Conservation (phyloP, 805 yeast species). For the Ogataea saltuana region DNA sequence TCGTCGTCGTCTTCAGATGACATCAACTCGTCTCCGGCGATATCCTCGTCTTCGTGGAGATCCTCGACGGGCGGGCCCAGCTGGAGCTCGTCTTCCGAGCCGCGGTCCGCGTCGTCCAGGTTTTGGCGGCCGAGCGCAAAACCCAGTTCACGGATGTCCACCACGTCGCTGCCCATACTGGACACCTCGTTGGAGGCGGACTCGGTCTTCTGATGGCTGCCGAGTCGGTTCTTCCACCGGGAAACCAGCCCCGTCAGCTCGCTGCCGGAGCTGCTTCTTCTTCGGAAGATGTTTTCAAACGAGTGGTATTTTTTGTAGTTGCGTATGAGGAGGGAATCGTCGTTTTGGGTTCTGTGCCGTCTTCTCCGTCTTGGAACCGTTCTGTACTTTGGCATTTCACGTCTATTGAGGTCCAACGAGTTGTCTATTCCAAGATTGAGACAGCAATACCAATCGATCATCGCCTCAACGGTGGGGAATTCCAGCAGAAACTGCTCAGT, state of each 20-base stretch:
- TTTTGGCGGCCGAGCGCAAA: not conserved
- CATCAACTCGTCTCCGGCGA: constrained; percentile 36
- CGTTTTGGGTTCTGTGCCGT: constrained; percentile 30
- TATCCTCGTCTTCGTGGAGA: constrained; percentile 28
- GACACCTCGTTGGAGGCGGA: not conserved
- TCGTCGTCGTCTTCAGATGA: constrained; percentile 30
- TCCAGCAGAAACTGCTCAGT: constrained; percentile 76
- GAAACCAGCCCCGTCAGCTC: constrained; percentile 22
- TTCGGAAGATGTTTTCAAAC: constrained; percentile 23
- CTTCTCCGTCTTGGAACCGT: constrained; percentile 80
- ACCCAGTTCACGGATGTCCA: not conserved
- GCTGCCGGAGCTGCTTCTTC: constrained; percentile 12
- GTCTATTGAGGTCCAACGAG: constrained; percentile 68
- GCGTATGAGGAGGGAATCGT: constrained; percentile 19
- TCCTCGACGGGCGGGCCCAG: constrained; percentile 18
- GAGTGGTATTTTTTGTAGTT: constrained; percentile 18
- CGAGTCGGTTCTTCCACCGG: constrained; percentile 20
- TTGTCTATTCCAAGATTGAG: constrained; percentile 76
- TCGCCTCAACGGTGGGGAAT: constrained; percentile 59
- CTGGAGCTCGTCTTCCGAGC: constrained; percentile 1
- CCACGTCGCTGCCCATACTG: not conserved
- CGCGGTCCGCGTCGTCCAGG: constrained; percentile 1
- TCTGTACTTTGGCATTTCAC: constrained; percentile 74
- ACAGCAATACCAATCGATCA: constrained; percentile 78
- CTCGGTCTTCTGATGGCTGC: constrained; percentile 1